Conservation (phyloP, 2,329 filamentous ascomycete genomes). For the Lachnellula arida region DNA sequence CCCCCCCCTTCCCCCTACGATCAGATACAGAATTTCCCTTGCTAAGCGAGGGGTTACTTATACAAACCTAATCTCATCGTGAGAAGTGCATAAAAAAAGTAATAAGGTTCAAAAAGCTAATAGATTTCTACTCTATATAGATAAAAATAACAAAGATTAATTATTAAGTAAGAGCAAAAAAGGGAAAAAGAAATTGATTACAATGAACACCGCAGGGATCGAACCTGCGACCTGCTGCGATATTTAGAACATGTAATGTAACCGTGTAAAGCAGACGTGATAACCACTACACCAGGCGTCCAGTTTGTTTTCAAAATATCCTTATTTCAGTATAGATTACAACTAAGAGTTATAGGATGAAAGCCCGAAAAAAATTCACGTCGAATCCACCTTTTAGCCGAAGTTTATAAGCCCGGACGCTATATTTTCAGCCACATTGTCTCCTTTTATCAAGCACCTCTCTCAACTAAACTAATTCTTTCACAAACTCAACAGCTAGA, state of each 20-base stretch:
- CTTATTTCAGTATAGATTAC: neutral
- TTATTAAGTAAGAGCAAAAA: no score
- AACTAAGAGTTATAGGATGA: neutral
- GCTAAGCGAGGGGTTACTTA: no score
- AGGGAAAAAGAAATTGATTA: no score
- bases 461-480: no score
- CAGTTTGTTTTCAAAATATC: neutral
- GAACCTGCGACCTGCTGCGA: constrained; percentile 30
- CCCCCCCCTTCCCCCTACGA: no score
- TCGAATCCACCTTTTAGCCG: neutral
- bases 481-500: no score
- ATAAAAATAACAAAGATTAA: no score
- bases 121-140: no score
- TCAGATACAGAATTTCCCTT: no score
- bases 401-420: neutral
- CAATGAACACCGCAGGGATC: constrained; percentile 16
- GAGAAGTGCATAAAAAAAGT: no score
- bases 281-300: constrained; percentile 18
- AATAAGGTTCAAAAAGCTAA: no score
- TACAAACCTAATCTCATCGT: no score
- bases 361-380: neutral
- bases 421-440: neutral
- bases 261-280: constrained; percentile 17
- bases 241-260: neutral
- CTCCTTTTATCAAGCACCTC: neutral